Base-by-base conservation (phyloP, 2,329 filamentous ascomycete genomes). In the Epichloe aotearoae region DNA sequence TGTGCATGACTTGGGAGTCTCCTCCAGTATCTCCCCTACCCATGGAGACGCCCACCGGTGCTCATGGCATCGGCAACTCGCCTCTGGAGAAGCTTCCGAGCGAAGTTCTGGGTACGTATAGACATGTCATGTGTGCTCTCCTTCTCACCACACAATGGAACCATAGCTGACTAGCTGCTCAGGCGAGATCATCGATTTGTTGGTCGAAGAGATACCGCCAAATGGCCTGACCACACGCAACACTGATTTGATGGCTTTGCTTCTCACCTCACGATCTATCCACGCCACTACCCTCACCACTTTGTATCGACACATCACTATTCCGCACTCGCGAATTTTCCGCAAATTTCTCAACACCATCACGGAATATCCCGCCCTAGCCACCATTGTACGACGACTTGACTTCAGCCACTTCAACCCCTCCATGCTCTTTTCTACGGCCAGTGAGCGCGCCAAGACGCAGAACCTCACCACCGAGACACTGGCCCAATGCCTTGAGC, bases 401-500 rank as follows among this genome's bases (percentile, higher is more conserved):
- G 87, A 93, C 68, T 90, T 93, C 61, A 89, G 85, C 55, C 86
- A 90, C 71, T 90, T 90, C 68, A 90, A 88, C 64, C 86, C 86
- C 20, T 81, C 84, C 50, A 84, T 84, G 50, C 74, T 88, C 55
- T 88, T 89, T 61, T 78, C 79, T 54, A 88, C 84, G 15, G 83
- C 82, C 57, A 80, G 82, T 64, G 84, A 88, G 75, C 83, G 87
- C 52, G 76, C 78, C 20, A 77, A 85, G 65, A 86, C 86, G 52
- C 80, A 80, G 61, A 89, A 90, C 67, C 66, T 93, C 59, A 91
- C 86, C 19, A 74, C 83, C 14, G 77, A 80, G 61, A 91, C 86
- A 5, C 73, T 93, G 46, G 69, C 84, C 49, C 74, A 82, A 64
- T 89, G 84, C 63, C 71, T 93, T 49, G 72, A 84, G 55, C 70